Base-by-base conservation (phyloP, 1,284 basidiomycete genomes). In the Schizopora paradoxa region DNA sequence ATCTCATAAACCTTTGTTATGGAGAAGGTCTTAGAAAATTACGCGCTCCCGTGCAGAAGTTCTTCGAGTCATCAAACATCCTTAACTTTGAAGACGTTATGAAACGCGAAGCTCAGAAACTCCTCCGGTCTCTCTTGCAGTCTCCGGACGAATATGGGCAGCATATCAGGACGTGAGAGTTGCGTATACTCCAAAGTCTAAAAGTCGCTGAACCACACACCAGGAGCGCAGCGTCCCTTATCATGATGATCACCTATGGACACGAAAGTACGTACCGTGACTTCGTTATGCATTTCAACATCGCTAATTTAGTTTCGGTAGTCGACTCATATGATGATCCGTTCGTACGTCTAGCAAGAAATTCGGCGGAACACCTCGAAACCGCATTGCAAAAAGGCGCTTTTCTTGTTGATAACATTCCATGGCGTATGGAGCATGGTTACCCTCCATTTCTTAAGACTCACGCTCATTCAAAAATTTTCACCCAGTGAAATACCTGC, bases 31-130 rank as follows among this genome's bases (percentile, higher is more conserved):
- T 61, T 52, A 57, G 62, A 14, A 60, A 57, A 42, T 57, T 61
- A 23, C 59, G 63, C 16, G 54, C 55, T 42, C 56, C 61, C 52
- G 53, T 60, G n/a, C 62, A 64, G 29, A 54, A 58, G 16, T 58
- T 57, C 5, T 58, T 64, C 41, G 44, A 49, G 25, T 41, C 52
- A 10, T 54, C 56, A 39, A 37, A 41, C 2, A 52, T 60, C 4
- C 40, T 43, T 11, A 52, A 50, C 25, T 64, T 59, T 37, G 44
- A 43, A 3, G 52, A 56, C 2, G 52, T 62, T n/a, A 60, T 62
- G 38, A 45, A 40, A 27, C 51, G 57, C 3, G 58, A 62, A 45
- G 57, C 56, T 10, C 52, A 61, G 25, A 53, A 42, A 3, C 51
- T 62, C n/a, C 47, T 64, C n/a, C 29, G 47, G 6, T 52, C 51